phyloP scores from a whole-genome alignment of 1,284 basidiomycete genomes.

The Peniophora sp. region DNA sequence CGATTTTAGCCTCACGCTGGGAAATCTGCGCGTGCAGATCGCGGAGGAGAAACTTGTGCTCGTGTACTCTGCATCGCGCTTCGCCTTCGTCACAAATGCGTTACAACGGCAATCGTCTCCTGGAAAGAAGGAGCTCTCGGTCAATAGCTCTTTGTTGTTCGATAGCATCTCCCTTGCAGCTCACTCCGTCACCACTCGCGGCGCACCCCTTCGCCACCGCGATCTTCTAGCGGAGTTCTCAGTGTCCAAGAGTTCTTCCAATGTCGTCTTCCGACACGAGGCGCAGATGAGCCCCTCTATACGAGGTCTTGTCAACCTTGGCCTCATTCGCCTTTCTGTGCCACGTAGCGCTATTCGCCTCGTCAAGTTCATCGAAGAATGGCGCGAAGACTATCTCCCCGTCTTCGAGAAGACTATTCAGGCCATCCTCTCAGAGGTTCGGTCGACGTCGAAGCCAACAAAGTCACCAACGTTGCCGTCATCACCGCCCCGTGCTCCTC shows the following conservation, averaged over 20 bases:
- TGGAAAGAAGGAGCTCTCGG: slow-evolving; percentile 26
- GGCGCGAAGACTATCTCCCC: slow-evolving; percentile 71
- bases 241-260: slow-evolving; percentile 37
- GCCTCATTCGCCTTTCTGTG: slow-evolving; percentile 45
- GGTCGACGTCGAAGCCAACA: slow-evolving; percentile 19
- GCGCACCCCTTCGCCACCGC: slow-evolving; percentile 31
- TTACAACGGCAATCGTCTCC: slow-evolving; percentile 24
- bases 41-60: slow-evolving; percentile 41
- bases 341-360: slow-evolving; percentile 74
- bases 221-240: slow-evolving; percentile 54
- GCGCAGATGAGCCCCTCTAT: slow-evolving; percentile 25
- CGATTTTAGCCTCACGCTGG: slow-evolving; percentile 27
- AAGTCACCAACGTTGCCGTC: slow-evolving; percentile 14
- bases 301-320: slow-evolving; percentile 37
- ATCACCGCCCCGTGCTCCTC: slow-evolving; percentile 14
- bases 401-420: slow-evolving; percentile 59
- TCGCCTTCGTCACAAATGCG: slow-evolving; percentile 32
- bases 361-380: slow-evolving; percentile 71
- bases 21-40: slow-evolving; percentile 42
- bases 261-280: slow-evolving; percentile 38
- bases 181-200: slow-evolving; percentile 32
- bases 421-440: slow-evolving; percentile 56
- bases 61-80: slow-evolving; percentile 33
- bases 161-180: slow-evolving; percentile 47
- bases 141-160: slow-evolving; percentile 41